Conservation (phyloP, 495 filamentous ascomycete genomes). For the Tuber magnatum region DNA sequence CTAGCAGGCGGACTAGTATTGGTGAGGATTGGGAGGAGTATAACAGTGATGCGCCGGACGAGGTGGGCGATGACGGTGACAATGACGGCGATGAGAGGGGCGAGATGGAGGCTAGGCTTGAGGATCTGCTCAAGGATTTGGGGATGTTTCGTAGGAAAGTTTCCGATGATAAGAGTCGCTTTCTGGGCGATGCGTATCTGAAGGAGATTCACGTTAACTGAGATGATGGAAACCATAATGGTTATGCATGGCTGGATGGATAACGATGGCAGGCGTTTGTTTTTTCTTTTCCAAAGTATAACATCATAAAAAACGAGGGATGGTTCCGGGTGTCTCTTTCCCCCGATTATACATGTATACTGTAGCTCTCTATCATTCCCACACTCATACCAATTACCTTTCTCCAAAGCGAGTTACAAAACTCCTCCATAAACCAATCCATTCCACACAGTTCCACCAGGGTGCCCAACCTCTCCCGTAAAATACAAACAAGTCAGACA, state of each 20-base stretch:
- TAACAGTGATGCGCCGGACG: constrained; percentile 36
- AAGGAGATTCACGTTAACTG: constrained; percentile 26
- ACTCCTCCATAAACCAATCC: neutral
- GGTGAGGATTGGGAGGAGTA: constrained; percentile 41
- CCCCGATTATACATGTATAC: neutral
- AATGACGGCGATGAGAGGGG: constrained; percentile 50
- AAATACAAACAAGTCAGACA: neutral
- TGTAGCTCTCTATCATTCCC: neutral
- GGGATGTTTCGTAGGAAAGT: constrained; percentile 76
- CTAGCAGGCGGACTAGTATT: constrained; percentile 22
- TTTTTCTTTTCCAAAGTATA: neutral
- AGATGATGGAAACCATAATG: neutral
- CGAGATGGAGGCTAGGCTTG: constrained; percentile 62
- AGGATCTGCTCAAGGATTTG: constrained; percentile 67
- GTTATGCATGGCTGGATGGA: neutral
- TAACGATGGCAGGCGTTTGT: neutral
- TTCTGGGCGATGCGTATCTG: constrained; percentile 42
- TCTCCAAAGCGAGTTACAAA: neutral
- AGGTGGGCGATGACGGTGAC: constrained; percentile 45
- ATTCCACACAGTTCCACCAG: neutral
- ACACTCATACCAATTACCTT: neutral
- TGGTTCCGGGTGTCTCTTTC: neutral
- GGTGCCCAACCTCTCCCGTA: neutral
- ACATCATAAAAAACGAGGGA: neutral
- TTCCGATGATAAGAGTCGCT: constrained; percentile 61